A percentile compares a stretch with the other conserved stretches of the same genome.
Evolutionary conservation across 2,329 filamentous ascomycete species (phyloP).

Genomic region (Ascochyta rabiei): DNA sequence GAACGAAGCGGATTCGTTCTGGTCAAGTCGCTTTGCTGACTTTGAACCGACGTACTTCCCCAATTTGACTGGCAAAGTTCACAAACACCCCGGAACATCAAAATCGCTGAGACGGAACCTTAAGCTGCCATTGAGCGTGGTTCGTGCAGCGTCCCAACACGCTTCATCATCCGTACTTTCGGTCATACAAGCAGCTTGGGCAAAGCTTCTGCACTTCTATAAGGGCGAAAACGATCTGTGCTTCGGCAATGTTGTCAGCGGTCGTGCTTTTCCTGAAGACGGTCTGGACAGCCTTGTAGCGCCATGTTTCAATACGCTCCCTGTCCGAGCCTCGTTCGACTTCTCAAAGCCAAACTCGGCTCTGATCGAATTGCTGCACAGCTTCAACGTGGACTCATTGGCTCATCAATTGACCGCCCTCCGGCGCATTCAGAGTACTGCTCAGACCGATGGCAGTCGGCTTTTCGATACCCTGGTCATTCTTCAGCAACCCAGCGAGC

Average conservation of each 20-base stretch:
- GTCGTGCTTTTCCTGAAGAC: conserved; percentile 70
- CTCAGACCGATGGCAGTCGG: conserved; percentile 54
- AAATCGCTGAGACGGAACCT: conserved; percentile 37
- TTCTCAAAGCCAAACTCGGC: conserved; percentile 58
- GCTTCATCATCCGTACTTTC: conserved; percentile 61
- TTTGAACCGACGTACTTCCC: conserved; percentile 56
- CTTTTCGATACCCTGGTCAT: conserved; percentile 84
- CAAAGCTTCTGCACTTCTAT: conserved; percentile 64
- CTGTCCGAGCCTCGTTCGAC: conserved; percentile 66
- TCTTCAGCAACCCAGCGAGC: conserved; percentile 66
- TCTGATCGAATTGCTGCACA: conserved; percentile 66
- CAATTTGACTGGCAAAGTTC: conserved; percentile 35
- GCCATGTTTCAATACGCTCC: conserved; percentile 90
- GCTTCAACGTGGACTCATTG: conserved; percentile 65
- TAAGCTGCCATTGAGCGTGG: conserved; percentile 26
- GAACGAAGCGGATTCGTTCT: conserved; percentile 65
- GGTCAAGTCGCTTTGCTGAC: conserved; percentile 62
- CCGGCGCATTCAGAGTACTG: conserved; percentile 68
- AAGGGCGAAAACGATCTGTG: conserved; percentile 70
- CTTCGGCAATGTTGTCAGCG: conserved; percentile 86
- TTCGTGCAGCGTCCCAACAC: conserved; percentile 30
- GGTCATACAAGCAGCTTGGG: conserved; percentile 75
- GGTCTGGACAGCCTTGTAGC: conserved; percentile 76
- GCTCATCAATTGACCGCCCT: conserved; percentile 77
- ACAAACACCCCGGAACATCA: neutral